These are phyloP conservation scores for Blastomyces percursus DNA, from an alignment of 2,329 filamentous ascomycete genomes.

Conservation along the genomic window DNA sequence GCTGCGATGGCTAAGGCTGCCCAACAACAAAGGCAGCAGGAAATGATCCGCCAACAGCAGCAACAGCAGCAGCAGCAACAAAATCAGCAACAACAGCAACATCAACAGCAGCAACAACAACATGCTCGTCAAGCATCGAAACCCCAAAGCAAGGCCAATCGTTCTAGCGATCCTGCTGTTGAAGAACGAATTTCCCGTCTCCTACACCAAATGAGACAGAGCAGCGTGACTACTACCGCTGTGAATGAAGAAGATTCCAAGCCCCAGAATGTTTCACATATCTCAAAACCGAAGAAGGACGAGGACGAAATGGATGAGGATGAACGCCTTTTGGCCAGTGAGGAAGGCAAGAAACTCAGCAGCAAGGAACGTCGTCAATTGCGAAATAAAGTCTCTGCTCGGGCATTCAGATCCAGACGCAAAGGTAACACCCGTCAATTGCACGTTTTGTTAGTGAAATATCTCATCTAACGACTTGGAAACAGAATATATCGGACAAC, in stretches of 20 bases:
- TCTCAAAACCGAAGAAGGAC: conserved; percentile 72
- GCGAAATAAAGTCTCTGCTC: conserved; percentile 97
- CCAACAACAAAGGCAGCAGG: conserved; percentile 54
- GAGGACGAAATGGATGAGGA: conserved; percentile 99
- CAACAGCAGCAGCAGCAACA: conserved; percentile 37
- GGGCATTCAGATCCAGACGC: conserved; percentile 92
- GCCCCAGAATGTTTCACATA: conserved; percentile 45
- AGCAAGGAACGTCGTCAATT: conserved; percentile 94
- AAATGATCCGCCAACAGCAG: conserved; percentile 49
- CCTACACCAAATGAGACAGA: conserved; percentile 79
- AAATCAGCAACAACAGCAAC: conserved; percentile 35
- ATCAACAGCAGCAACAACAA: conserved; percentile 13
- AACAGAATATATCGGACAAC: conserved; percentile 94
- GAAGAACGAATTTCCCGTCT: conserved; percentile 93
- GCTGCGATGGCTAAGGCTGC: conserved; percentile 66
- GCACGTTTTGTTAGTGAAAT: neutral
- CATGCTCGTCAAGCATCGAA: conserved; percentile 21
- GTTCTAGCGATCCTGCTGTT: conserved; percentile 54
- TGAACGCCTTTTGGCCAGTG: conserved; percentile 82
- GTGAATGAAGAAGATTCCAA: conserved; percentile 38
- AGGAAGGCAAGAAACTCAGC: conserved; percentile 98
- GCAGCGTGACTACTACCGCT: conserved; percentile 43
- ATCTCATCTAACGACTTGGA: neutral
- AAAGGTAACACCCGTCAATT: conserved; percentile 61
- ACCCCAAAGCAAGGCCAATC: conserved; percentile 23